A percentile compares a stretch with the other conserved stretches of the same genome.
These are phyloP conservation scores for Clitopilus hobsonii DNA, from an alignment of 768 basidiomycete genomes.

Conservation along the genomic window DNA sequence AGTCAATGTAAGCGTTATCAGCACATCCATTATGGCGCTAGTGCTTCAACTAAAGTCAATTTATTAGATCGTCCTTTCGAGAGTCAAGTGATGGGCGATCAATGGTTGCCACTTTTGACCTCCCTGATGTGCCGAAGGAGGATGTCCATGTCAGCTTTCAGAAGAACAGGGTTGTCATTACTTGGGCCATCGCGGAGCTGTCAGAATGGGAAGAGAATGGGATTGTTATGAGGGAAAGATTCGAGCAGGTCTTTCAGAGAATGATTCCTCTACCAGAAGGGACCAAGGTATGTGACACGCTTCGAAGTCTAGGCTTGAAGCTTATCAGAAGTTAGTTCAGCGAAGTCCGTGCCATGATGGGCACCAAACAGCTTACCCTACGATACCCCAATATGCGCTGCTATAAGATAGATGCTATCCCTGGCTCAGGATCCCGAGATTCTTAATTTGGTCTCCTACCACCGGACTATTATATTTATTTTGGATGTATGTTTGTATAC, in stretches of 20 bases:
- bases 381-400: conserved; percentile 63
- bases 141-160: conserved; percentile 76
- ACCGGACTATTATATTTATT: not conserved
- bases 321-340: conserved; percentile 47
- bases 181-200: conserved; percentile 59
- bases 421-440: conserved; percentile 36
- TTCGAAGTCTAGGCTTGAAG: not conserved
- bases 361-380: conserved; percentile 53
- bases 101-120: conserved; percentile 66
- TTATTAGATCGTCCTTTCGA: conserved; percentile 56
- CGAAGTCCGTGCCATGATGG: conserved; percentile 66
- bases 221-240: conserved; percentile 55
- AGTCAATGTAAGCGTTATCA: conserved; percentile 51
- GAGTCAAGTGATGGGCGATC: conserved; percentile 70
- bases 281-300: conserved; percentile 46
- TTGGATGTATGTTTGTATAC: not conserved
- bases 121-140: conserved; percentile 65
- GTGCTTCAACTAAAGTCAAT: conserved; percentile 12
- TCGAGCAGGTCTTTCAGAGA: conserved; percentile 60
- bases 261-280: conserved; percentile 72
- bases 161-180: conserved; percentile 54
- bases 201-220: conserved; percentile 60
- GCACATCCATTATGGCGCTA: conserved; percentile 9
- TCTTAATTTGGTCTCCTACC: conserved; percentile 21
- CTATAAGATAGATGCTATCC: conserved; percentile 37